Evolutionary conservation across 345 rosid species (phyloP), one percentile per base, ranked within the genome.

Genomic region (Hibiscus trionum): DNA sequence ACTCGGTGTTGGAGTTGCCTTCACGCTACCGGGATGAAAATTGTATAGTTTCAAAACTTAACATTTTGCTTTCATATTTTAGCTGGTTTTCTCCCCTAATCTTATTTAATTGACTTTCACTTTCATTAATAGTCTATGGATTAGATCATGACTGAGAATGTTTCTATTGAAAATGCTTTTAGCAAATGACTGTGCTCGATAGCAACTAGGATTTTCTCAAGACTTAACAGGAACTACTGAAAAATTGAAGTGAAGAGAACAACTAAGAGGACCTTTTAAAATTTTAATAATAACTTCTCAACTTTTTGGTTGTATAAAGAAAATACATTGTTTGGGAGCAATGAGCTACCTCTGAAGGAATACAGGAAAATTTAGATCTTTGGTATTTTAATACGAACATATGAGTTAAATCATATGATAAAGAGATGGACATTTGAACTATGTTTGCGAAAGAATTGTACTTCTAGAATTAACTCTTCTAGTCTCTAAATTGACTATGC

Each of bases 1-100:
- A 79, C 75, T 76, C 84, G 68, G 71, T 81, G 72, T 59, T 78
- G 16, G 96, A 90, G 50, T 82, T 86, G 14, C 90, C 90, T 62
- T 65, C 80, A 69, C 74, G 74, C 80, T 83, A 72, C 77, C 84
- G 75, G 73, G 87, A 85, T 50, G 93, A 89, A 76, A 88, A 67
- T 70, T 81, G 98, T 94, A 87, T 56, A 93, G 81, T 53, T 69
- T 33, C 29, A 11, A 19, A 61, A 65, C 19, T 47, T 62, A 3
- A 6, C 15, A 74, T 50, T 49, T 10, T 39, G 44, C 14, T 69
- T 61, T 44, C 27, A 62, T 56, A 77, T 33, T 62, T 46, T 27
- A 15, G 31, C 44, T 66, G 70, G n/a, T 5, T 33, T 33, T 19
- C 39, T 17, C 11, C 53, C 53, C 16, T 0, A 49, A 8, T 53